Evolutionary conservation across 2,329 filamentous ascomycete species (phyloP).

Genomic region (Sarocladium kiliense): DNA sequence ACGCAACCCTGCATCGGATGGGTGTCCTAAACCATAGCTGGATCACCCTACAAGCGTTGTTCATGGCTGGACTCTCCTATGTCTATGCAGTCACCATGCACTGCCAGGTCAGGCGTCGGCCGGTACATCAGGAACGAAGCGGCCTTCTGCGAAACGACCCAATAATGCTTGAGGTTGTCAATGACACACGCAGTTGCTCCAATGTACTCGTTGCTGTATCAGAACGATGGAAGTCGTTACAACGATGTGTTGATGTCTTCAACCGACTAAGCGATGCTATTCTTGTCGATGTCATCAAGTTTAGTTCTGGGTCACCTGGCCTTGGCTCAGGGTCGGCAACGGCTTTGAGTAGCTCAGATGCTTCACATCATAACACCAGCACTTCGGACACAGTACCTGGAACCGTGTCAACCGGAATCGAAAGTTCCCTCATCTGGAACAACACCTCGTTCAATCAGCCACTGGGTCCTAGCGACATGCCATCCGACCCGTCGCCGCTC

Average conservation of each 20-base stretch:
- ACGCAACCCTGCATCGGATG: conserved; percentile 37
- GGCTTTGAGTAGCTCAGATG: neutral
- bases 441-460: neutral
- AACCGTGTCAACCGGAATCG: neutral
- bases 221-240: conserved; percentile 33
- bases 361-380: neutral
- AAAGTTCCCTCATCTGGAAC: neutral
- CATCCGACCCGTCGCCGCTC: conserved; percentile 17
- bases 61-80: conserved; percentile 39
- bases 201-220: conserved; percentile 39
- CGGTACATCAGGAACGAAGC: conserved; percentile 3
- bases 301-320: conserved; percentile 6
- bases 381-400: neutral
- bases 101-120: conserved; percentile 24
- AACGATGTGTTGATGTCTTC: conserved; percentile 37
- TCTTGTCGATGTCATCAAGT: conserved; percentile 32
- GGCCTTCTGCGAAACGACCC: conserved; percentile 26
- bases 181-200: conserved; percentile 35
- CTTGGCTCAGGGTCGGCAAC: neutral
- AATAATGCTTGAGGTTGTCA: conserved; percentile 35
- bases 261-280: conserved; percentile 37
- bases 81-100: conserved; percentile 36
- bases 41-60: conserved; percentile 43
- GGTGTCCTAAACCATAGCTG: conserved; percentile 43
- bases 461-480: neutral